Percentiles rank a stretch among this genome's conserved stretches.
Conservation (phyloP, 805 yeast genomes). For the Metschnikowia santaceciliae region DNA sequence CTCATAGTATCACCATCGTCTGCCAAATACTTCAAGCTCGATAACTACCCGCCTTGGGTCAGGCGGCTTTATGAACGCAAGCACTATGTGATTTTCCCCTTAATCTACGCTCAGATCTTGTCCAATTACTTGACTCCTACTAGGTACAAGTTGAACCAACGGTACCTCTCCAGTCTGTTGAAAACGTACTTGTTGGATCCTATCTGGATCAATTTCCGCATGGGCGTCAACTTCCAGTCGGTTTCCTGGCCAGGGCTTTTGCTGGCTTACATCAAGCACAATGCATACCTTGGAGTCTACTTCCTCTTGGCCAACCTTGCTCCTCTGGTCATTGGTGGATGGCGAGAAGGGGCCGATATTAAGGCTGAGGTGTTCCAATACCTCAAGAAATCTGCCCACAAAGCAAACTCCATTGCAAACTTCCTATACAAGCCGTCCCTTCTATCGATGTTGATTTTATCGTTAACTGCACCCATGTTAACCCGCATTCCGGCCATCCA, state of each 20-base stretch:
- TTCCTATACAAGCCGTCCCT: conserved; percentile 36
- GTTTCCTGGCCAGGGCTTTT: conserved; percentile 30
- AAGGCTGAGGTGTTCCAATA: conserved; percentile 1
- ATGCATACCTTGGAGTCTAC: conserved; percentile 18
- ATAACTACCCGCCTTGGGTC: conserved; percentile 20
- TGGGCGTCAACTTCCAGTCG: conserved; percentile 23
- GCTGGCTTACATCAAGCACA: conserved; percentile 25
- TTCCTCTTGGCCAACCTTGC: conserved; percentile 21
- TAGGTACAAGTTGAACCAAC: conserved; percentile 30
- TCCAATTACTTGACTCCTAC: conserved; percentile 42
- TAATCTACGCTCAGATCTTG: conserved; percentile 36
- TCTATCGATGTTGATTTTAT: conserved; percentile 30
- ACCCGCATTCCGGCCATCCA: conserved; percentile 11
- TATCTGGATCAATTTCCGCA: conserved; percentile 37
- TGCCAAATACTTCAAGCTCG: conserved; percentile 24
- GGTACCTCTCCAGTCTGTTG: conserved; percentile 31
- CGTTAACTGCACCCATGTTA: conserved; percentile 32
- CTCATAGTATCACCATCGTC: conserved; percentile 26
- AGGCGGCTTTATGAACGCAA: conserved; percentile 25
- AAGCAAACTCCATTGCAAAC: conserved; percentile 30
- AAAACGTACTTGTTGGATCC: conserved; percentile 34
- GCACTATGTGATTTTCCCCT: conserved; percentile 32
- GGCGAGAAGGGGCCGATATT: conserved; percentile 7
- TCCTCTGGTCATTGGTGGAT: conserved; percentile 17
- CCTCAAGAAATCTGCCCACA: conserved; percentile 8